Base-by-base conservation (phyloP, 352 stramenopile species). In the Phytopythium oedochilum region DNA sequence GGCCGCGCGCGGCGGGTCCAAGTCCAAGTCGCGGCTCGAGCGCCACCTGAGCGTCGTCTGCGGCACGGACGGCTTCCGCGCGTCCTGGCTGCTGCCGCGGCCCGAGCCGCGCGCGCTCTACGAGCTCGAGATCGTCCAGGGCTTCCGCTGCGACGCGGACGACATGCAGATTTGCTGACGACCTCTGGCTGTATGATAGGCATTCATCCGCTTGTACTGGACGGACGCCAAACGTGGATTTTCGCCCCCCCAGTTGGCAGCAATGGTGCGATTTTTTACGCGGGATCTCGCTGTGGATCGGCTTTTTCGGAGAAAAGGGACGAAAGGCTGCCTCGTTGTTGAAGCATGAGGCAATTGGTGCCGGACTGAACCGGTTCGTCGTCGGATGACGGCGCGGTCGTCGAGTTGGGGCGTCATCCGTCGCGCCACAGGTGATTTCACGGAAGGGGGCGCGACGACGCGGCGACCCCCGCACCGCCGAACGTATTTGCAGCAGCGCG, bases 11-110 rank as follows among this genome's bases (percentile, higher is more conserved):
- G 71, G 62, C 14, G 70, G 73, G 14, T 81, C 72, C 69, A 89
- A 87, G 61, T 89, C 76, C 4, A 67, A 57, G 34, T 88, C 80
- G 46, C 73, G 58, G 12, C 38, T 87, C 18, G 76, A 89, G 62
- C 78, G 78, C 2, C 71, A 90, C 45, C 53, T 94, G 28, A 90
- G 82, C 40, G 80, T 94, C 22, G 63, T 94, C 20, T 94, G 76
- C 55, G 80, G 76, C 20, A 90, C 80, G 28, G 83, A 91, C 40
- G 76, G 73, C 31, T 87, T 90, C 52, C 63, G 70, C 14, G 63
- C 51, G 20, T 78, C 71, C 25, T 94, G 84, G 84, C 66, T 89
- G 36, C 61, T 90, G 29, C 84, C 84, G 18, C 35, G 71, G 22
- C 66, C 75, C 5, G 70, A 81, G 15, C 55, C 53, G 4, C 73